phyloP scores from a whole-genome alignment of 2,329 filamentous ascomycete genomes.

The Cordyceps sp. region DNA sequence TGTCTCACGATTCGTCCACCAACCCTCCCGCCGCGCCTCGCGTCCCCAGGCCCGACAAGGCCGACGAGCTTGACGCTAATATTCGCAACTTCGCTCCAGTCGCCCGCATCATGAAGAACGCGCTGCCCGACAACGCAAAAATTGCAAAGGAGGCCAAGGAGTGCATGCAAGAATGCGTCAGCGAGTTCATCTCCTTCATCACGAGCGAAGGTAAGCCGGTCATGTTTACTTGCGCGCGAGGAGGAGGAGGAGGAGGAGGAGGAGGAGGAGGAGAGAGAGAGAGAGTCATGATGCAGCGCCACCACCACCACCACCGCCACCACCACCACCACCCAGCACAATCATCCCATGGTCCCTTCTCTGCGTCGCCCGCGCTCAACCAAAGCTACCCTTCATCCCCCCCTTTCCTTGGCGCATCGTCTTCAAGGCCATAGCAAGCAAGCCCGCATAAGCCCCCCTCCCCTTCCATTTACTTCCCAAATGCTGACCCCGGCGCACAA shows the following conservation, averaged over 20 bases:
- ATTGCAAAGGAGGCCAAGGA: constrained; percentile 99
- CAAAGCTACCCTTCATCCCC: background rate
- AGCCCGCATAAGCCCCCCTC: background rate
- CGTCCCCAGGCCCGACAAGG: constrained; percentile 29
- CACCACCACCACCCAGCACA: no score
- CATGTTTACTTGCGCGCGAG: no score
- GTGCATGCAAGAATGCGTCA: constrained; percentile 99
- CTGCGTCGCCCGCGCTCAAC: no score
- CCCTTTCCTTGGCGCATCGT: background rate
- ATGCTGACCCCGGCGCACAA: constrained; percentile 3
- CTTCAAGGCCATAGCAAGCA: background rate
- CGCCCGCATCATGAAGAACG: constrained; percentile 97
- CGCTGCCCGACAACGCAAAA: constrained; percentile 93
- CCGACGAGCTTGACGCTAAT: constrained; percentile 65
- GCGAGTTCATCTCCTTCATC: constrained; percentile 99
- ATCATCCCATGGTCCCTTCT: no score
- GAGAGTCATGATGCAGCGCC: no score
- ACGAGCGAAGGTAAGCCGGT: constrained; percentile 77
- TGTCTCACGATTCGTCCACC: constrained; percentile 42
- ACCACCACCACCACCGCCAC: no score
- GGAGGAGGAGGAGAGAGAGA: no score
- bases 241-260: no score
- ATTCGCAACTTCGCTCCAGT: constrained; percentile 92
- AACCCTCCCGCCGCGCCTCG: constrained; percentile 30
- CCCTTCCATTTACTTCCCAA: background rate